Evolutionary conservation across 169 alveolate genomes (phyloP).

Genomic region (Cardiosporidium cionae): DNA sequence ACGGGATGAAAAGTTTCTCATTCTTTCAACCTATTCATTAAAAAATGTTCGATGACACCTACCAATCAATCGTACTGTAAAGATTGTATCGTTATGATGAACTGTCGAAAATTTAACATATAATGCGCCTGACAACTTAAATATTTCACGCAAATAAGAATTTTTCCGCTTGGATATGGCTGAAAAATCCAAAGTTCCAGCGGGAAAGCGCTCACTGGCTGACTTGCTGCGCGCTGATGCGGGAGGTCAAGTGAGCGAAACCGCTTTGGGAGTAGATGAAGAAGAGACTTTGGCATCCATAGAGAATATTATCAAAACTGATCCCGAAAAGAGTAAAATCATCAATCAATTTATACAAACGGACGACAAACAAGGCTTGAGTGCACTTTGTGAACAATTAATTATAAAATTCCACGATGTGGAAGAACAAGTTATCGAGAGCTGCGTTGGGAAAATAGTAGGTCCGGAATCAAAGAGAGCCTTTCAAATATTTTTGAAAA

Average conservation of each 20-base stretch:
- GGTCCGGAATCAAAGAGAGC: too few relatives aligned
- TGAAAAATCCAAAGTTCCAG: background rate
- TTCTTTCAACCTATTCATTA: too few relatives aligned
- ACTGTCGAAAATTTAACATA: too few relatives aligned
- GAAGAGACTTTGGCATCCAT: background rate
- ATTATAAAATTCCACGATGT: background rate
- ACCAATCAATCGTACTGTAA: too few relatives aligned
- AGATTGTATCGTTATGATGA: too few relatives aligned
- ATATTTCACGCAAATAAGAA: too few relatives aligned
- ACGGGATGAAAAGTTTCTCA: too few relatives aligned
- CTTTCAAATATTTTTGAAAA: too few relatives aligned
- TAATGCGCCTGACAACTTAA: too few relatives aligned
- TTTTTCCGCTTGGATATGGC: too few relatives aligned
- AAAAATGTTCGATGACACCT: too few relatives aligned
- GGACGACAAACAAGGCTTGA: background rate
- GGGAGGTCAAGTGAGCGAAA: background rate
- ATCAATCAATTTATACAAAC: background rate
- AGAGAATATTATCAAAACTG: background rate
- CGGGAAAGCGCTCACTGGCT: background rate
- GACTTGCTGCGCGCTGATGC: background rate
- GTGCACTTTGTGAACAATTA: background rate
- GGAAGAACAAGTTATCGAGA: background rate
- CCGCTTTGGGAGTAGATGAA: background rate
- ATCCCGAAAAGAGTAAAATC: background rate
- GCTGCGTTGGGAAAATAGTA: background rate